Evolutionary conservation across 2,329 filamentous ascomycete species (phyloP).

Genomic region (Dendrostoma leiphaemia): DNA sequence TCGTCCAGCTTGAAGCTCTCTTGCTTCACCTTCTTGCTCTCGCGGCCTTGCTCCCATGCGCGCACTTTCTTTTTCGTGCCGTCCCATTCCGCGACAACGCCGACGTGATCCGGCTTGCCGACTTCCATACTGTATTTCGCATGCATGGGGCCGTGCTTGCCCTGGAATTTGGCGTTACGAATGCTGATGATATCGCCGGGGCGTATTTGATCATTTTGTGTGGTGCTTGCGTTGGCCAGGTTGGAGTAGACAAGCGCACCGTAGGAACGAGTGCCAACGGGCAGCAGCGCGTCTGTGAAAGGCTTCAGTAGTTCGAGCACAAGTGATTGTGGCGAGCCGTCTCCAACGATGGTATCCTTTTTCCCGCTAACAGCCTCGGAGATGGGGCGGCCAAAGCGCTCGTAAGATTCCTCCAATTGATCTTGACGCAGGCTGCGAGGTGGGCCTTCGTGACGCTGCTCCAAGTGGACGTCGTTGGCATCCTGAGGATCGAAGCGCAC

Average conservation of each 20-base stretch:
- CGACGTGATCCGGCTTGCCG: conserved; percentile 86
- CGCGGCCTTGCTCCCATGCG: conserved; percentile 91
- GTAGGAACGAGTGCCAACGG: conserved; percentile 85
- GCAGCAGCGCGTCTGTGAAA: conserved; percentile 70
- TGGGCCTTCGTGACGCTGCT: conserved; percentile 84
- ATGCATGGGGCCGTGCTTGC: conserved; percentile 93
- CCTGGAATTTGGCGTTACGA: conserved; percentile 91
- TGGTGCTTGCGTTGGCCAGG: conserved; percentile 87
- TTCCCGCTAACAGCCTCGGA: conserved; percentile 66
- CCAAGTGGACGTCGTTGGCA: conserved; percentile 68
- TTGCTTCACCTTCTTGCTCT: conserved; percentile 88
- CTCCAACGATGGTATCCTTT: conserved; percentile 78
- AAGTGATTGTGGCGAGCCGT: conserved; percentile 76
- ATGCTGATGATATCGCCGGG: conserved; percentile 88
- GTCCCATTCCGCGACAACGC: conserved; percentile 92
- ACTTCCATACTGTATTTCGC: conserved; percentile 89
- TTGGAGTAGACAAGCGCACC: conserved; percentile 94
- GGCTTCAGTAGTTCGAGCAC: conserved; percentile 77
- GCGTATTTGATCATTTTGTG: conserved; percentile 89
- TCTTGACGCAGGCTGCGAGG: conserved; percentile 84
- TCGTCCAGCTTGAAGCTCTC: conserved; percentile 96
- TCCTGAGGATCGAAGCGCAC: conserved; percentile 76
- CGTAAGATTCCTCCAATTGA: conserved; percentile 84
- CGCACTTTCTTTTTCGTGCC: conserved; percentile 97
- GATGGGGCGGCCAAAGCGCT: conserved; percentile 77